Conservation (phyloP, 345 rosid species). For the Salix brachista region DNA sequence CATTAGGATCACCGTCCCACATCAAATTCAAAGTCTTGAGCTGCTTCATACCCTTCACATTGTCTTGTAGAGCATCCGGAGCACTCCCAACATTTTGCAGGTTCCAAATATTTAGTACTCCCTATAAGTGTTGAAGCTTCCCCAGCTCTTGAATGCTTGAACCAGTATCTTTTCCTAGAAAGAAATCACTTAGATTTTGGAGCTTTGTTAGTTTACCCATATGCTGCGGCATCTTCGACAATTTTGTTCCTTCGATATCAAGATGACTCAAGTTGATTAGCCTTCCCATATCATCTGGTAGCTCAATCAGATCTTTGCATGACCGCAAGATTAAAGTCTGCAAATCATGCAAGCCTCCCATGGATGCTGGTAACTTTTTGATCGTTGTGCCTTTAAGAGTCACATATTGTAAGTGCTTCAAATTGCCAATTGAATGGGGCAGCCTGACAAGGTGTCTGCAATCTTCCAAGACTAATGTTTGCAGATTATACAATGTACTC, state of each 20-base stretch:
- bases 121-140: background rate
- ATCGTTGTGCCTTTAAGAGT: conserved; percentile 29
- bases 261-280: conserved; percentile 30
- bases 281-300: conserved; percentile 27
- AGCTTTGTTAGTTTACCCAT: conserved; percentile 2
- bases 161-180: background rate
- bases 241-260: conserved; percentile 26
- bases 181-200: background rate
- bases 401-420: conserved; percentile 14
- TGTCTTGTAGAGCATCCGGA: background rate
- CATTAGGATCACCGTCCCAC: background rate
- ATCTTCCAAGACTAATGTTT: background rate
- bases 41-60: background rate
- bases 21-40: background rate
- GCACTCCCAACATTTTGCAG: background rate
- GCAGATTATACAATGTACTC: background rate
- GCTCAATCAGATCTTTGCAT: conserved; percentile 29
- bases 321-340: conserved; percentile 31
- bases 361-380: conserved; percentile 24
- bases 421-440: background rate
- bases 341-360: conserved; percentile 27
- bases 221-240: background rate
- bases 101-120: background rate
- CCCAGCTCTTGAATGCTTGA: conserved; percentile 2
- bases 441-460: background rate